Evolutionary conservation across 2,329 filamentous ascomycete species (phyloP).

Genomic region (Tolypocladium cylindrosporum): DNA sequence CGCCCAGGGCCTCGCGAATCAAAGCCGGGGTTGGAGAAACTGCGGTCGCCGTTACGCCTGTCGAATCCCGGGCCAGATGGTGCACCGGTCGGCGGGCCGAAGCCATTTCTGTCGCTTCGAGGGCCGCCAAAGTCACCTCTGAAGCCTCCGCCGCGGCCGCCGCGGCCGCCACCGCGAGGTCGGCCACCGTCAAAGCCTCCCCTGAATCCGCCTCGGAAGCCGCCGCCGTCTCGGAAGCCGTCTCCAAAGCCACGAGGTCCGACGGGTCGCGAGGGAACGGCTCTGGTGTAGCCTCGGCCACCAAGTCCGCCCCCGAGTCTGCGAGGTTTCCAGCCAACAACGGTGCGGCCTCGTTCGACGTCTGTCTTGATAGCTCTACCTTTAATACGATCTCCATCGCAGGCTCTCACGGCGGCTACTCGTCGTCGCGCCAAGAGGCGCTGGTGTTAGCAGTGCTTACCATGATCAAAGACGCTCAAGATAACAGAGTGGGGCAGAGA

Average conservation of each 20-base stretch:
- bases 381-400: slow-evolving; percentile 85
- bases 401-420: slow-evolving; percentile 79
- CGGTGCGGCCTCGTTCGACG: slow-evolving; percentile 89
- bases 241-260: slow-evolving; percentile 50
- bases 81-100: slow-evolving; percentile 44
- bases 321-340: slow-evolving; percentile 86
- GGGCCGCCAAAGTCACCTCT: slow-evolving; percentile 29
- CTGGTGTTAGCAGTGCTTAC: slow-evolving; percentile 62
- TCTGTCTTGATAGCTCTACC: slow-evolving; percentile 89
- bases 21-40: slow-evolving; percentile 41
- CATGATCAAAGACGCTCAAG: slow-evolving; percentile 19
- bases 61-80: slow-evolving; percentile 49
- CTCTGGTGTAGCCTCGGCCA: slow-evolving; percentile 86
- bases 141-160: slow-evolving; percentile 47
- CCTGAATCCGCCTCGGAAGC: slow-evolving; percentile 35
- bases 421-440: slow-evolving; percentile 45
- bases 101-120: slow-evolving; percentile 34
- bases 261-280: slow-evolving; percentile 60
- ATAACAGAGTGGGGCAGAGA: slow-evolving; percentile 26
- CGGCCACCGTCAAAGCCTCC: slow-evolving; percentile 33
- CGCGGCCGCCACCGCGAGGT: slow-evolving; percentile 32
- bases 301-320: slow-evolving; percentile 88
- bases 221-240: slow-evolving; percentile 38
- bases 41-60: slow-evolving; percentile 29
- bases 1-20: slow-evolving; percentile 44